phyloP scores from a whole-genome alignment of 1,139 yeast species.

The Waltiozyma solani region DNA sequence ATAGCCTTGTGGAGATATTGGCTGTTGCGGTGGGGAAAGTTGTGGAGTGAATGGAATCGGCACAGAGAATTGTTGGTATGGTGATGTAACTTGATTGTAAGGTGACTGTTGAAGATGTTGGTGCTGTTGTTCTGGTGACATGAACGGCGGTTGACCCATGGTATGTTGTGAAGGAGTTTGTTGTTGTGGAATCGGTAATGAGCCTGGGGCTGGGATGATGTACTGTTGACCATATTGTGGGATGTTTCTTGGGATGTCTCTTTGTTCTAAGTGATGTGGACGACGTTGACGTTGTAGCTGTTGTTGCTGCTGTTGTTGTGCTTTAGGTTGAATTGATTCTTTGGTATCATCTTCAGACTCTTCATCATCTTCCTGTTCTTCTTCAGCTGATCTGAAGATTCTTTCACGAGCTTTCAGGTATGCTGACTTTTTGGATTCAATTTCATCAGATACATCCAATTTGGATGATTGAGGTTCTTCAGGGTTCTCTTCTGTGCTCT shows the following conservation, averaged over 20 bases:
- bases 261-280: background rate
- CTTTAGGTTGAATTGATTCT: conserved; percentile 1
- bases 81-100: too few relatives aligned
- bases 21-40: too few relatives aligned
- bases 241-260: background rate
- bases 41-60: too few relatives aligned
- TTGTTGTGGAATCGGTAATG: background rate
- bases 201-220: too few relatives aligned
- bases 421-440: conserved; percentile 27
- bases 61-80: too few relatives aligned
- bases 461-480: too few relatives aligned
- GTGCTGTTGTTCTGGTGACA: too few relatives aligned
- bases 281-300: background rate
- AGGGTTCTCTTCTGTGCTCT: conserved; percentile 26
- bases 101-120: too few relatives aligned
- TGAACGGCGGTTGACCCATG: too few relatives aligned
- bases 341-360: conserved; percentile 5
- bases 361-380: conserved; percentile 22
- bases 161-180: too few relatives aligned
- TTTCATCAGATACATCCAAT: too few relatives aligned
- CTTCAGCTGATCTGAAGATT: conserved; percentile 29
- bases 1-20: too few relatives aligned
- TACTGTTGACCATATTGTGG: background rate
- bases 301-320: conserved; percentile 1
- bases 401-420: conserved; percentile 36